Evolutionary conservation across 768 basidiomycete species (phyloP), one percentile per base, ranked within the genome.

Genomic region (Lactifluus rugatus): DNA sequence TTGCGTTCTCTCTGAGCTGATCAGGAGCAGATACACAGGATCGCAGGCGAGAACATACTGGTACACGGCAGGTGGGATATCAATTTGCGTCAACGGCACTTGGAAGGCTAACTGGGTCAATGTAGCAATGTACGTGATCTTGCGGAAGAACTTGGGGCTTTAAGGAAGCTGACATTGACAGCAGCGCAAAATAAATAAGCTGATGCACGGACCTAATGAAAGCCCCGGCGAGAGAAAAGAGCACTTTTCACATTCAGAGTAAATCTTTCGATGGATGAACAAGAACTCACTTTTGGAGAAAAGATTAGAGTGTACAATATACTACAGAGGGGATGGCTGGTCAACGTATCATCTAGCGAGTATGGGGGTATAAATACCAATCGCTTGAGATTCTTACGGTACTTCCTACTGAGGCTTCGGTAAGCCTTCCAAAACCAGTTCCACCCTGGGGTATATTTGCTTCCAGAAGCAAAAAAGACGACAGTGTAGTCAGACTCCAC

Each of bases 381-480:
- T 66, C 82, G 81, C 70, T 93, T 93, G 57, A 93, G 70, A 66
- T 93, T 90, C 74, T 93, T 93, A 53, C 91, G 79, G 67, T 91
- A 93, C 69, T 89, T 91, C 53, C 87, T 76, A 67, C 78, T 89
- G 46, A 87, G 73, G 66, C 85, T 85, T 23, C 89, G 78, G 69
- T 92, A 92, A 0, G 89, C 87, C 66, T 88, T 91, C 90, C 90
- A 93, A 10, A 93, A 79, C 91, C 91, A 93, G 63, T 84, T 88
- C 89, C 89, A 92, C 25, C 80, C 78, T 5, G 91, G 91, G 2
- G 82, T 79, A 71, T 91, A 75, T 60, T 74, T 76, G 7, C 81
- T 81, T 25, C 89, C 91, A 1, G 90, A 86, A 26, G 90, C 88
- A 62, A 93, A 87, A 71, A 92, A 91, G 4, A 92, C 81, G 21